Base-by-base conservation (phyloP, 1,284 basidiomycete species). In the Fereydounia khargensis region DNA sequence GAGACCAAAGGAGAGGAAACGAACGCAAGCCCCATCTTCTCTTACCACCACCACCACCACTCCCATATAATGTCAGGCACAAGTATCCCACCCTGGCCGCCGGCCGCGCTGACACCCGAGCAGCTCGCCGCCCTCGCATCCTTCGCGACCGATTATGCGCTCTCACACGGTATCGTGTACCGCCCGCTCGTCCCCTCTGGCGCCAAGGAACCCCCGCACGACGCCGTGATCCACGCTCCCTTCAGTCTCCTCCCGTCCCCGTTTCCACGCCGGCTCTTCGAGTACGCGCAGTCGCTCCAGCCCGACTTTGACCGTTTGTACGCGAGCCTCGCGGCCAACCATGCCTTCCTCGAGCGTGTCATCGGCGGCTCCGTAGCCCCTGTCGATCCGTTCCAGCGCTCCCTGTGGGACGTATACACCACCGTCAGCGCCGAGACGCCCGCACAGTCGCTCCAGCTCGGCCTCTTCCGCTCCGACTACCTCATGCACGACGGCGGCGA, bases 381-480 rank as follows among this genome's bases (percentile, higher is more conserved):
- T 54, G 90, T 89, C 0, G 94, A 98, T 72, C 82, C 84, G 35
- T 97, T 97, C 70, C 88, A 90, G 31, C 85, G 86, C 0, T 80
- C 84, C 61, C 78, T 97, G 1, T 98, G 91, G 88, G 82, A 79
- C 20, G 85, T 88, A 1, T 97, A 90, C 88, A 49, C 64, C 9
- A 46, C 56, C 4, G 43, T 60, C 4, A 6, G 14, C 3, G 27
- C 11, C 17, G 19, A 14, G n/a, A 4, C 6, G 10, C 31, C 20
- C 18, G 27, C 31, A 7, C 70, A 96, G 88, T 82, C 84, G 2
- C 78, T 89, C 18, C 87, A 94, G 55, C 81, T 98, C 9, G 91
- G 92, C 10, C 79, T 98, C n/a, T 96, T 96, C 77, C 82, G 95
- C 39, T 94, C 90, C 13, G 94, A 98, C 78, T 98, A 97, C 77